phyloP scores from a whole-genome alignment of 2,329 filamentous ascomycete genomes.

The Celoporthe dispersa region DNA sequence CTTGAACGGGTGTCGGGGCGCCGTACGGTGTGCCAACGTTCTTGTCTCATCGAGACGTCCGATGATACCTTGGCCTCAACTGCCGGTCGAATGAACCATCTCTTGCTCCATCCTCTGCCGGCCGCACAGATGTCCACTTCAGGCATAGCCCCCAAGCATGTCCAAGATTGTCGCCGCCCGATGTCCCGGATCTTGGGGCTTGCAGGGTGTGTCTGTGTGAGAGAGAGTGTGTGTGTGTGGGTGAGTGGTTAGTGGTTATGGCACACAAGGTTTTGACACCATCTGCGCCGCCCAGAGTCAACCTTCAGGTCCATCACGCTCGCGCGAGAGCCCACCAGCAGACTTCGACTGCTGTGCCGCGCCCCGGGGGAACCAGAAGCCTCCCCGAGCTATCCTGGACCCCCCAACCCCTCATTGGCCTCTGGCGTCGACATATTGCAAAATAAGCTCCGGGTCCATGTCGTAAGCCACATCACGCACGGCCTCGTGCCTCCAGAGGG shows the following conservation, averaged over 20 bases:
- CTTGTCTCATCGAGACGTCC: slow-evolving; percentile 7
- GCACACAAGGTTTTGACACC: slow-evolving; percentile 10
- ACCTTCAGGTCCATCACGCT: not conserved
- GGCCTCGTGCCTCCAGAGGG: not conserved
- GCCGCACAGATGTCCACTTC: slow-evolving; percentile 5
- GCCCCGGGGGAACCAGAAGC: not conserved
- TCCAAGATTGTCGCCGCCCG: slow-evolving; percentile 15
- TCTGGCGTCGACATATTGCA: not conserved
- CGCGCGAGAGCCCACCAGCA: not conserved
- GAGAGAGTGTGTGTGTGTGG: not conserved
- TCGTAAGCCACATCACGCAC: not conserved
- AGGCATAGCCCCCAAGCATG: slow-evolving; percentile 19
- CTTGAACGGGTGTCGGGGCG: not conserved
- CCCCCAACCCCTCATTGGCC: not conserved
- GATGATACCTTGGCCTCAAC: not conserved
- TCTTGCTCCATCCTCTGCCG: not conserved
- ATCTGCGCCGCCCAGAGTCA: slow-evolving; percentile 17
- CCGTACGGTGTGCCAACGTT: slow-evolving; percentile 6
- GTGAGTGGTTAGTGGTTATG: too few species aligned
- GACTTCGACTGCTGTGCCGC: not conserved
- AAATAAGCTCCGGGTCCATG: not conserved
- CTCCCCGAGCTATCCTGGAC: not conserved
- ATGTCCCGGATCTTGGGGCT: slow-evolving; percentile 13
- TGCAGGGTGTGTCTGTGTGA: slow-evolving; percentile 3
- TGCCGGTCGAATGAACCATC: not conserved